These are phyloP conservation scores for Mitragyna speciosa DNA, from an alignment of 257 asterid species.

Conservation along the genomic window DNA sequence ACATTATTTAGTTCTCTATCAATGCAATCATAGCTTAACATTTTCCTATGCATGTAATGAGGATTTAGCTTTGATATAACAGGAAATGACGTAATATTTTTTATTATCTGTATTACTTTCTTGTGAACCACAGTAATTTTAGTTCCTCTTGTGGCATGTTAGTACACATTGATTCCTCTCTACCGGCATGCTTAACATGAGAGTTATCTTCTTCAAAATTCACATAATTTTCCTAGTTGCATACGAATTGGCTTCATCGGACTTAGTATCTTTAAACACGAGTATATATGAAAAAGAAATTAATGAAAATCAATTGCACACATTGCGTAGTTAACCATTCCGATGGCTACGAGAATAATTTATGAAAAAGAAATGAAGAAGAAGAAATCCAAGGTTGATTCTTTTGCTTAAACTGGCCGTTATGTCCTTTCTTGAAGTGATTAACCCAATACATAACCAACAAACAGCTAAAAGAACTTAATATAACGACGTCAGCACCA, in stretches of 20 bases:
- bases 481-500: conserved; percentile 39
- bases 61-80: background rate
- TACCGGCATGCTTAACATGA: conserved; percentile 13
- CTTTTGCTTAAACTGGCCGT: conserved; percentile 41
- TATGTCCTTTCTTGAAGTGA: conserved; percentile 17
- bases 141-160: background rate
- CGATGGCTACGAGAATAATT: background rate
- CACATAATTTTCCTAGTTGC: background rate
- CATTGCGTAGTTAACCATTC: background rate
- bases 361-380: background rate
- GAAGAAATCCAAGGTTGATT: background rate
- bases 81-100: background rate
- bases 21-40: background rate
- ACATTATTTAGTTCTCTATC: background rate
- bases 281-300: background rate
- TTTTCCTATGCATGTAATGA: background rate
- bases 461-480: conserved; percentile 9
- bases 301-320: background rate
- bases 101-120: background rate
- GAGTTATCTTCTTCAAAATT: background rate
- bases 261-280: background rate
- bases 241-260: background rate
- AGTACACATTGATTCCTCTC: background rate
- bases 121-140: background rate
- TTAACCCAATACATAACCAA: conserved; percentile 6